phyloP scores from a whole-genome alignment of 2,329 filamentous ascomycete species.

The Arthrobotrys pseudoclavata region DNA sequence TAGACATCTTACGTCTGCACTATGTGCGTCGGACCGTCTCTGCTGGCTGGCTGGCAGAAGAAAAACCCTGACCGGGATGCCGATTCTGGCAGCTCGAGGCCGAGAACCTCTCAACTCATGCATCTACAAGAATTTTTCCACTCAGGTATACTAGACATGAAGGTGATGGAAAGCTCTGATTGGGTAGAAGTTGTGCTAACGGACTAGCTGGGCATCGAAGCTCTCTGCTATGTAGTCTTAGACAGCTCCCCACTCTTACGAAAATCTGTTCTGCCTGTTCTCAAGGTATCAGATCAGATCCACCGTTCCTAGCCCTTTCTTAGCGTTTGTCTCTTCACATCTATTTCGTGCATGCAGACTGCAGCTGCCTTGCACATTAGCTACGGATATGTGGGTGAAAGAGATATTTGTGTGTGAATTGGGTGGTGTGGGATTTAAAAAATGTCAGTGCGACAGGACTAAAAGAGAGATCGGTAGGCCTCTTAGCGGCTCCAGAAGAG shows the following conservation, averaged over 20 bases:
- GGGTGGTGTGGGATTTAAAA: slow-evolving; percentile 32
- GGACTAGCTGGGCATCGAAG: slow-evolving; percentile 22
- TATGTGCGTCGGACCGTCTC: slow-evolving; percentile 43
- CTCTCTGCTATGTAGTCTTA: slow-evolving; percentile 33
- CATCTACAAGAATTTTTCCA: slow-evolving; percentile 50
- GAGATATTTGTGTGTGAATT: slow-evolving; percentile 29
- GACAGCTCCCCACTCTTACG: slow-evolving; percentile 53
- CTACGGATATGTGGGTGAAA: slow-evolving; percentile 45
- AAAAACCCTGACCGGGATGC: slow-evolving; percentile 29
- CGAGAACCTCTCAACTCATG: slow-evolving; percentile 59
- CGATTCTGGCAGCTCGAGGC: slow-evolving; percentile 59
- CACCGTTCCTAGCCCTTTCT: slow-evolving; percentile 40
- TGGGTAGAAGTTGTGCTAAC: slow-evolving; percentile 24
- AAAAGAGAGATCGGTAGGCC: slow-evolving; percentile 25
- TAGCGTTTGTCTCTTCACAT: slow-evolving; percentile 41
- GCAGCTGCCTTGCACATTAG: slow-evolving; percentile 51
- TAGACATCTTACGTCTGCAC: slow-evolving; percentile 35
- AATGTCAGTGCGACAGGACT: slow-evolving; percentile 40
- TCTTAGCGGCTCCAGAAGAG: slow-evolving; percentile 14
- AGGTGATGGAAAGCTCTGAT: slow-evolving; percentile 32
- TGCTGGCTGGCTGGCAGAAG: slow-evolving; percentile 33
- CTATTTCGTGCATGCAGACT: slow-evolving; percentile 58
- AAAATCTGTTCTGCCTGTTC: slow-evolving; percentile 20
- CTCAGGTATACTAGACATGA: slow-evolving; percentile 44
- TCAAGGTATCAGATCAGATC: slow-evolving; percentile 22